These are phyloP conservation scores for Penicillium paneum DNA, from an alignment of 2,329 filamentous ascomycete species.

Conservation along the genomic window DNA sequence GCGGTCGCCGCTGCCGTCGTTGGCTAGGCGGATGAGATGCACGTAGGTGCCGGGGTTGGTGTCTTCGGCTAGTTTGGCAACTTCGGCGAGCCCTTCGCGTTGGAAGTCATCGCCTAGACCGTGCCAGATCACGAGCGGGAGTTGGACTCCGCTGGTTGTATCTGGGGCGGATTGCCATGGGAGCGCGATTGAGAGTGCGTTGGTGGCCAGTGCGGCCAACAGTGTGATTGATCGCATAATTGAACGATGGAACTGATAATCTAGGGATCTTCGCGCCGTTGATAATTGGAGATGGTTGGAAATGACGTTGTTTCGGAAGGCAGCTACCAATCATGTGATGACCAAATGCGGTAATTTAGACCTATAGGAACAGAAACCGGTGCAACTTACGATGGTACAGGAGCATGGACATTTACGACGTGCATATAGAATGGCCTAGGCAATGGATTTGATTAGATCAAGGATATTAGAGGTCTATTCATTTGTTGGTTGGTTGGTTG, in stretches of 20 bases:
- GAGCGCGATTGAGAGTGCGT: slow-evolving; percentile 18
- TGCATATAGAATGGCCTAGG: neutral
- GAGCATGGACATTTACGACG: neutral
- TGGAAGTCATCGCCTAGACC: slow-evolving; percentile 67
- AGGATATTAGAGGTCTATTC: neutral
- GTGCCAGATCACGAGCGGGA: slow-evolving; percentile 95
- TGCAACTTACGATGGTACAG: neutral
- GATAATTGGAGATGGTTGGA: slow-evolving; percentile 1
- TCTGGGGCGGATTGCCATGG: slow-evolving; percentile 17
- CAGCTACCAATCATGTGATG: slow-evolving; percentile 15
- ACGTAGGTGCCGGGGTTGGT: slow-evolving; percentile 80
- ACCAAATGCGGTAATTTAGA: neutral
- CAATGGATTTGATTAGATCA: neutral
- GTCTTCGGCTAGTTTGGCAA: slow-evolving; percentile 68
- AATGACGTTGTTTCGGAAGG: slow-evolving; percentile 3
- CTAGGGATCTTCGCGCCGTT: neutral
- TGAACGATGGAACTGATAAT: neutral
- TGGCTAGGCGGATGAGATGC: slow-evolving; percentile 71
- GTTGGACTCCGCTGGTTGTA: slow-evolving; percentile 47
- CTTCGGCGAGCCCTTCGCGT: slow-evolving; percentile 67
- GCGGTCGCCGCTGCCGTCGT: slow-evolving; percentile 66
- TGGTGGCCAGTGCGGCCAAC: slow-evolving; percentile 18
- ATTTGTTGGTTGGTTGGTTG: neutral
- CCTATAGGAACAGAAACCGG: neutral
- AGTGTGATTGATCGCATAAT: slow-evolving; percentile 14